Conservation (phyloP, 257 asterid genomes). For the Eustoma russellianum region DNA sequence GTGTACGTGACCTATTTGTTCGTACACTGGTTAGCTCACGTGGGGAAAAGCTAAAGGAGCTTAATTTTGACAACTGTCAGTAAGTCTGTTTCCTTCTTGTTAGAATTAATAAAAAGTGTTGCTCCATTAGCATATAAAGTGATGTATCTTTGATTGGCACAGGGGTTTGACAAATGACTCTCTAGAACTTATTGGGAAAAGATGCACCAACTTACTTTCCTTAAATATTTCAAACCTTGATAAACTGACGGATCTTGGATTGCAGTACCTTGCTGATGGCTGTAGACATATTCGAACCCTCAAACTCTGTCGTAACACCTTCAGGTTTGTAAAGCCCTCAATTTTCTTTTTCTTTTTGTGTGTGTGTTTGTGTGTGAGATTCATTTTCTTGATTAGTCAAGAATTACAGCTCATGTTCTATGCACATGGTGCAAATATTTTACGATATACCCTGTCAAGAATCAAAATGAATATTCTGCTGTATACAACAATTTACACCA, state of each 20-base stretch:
- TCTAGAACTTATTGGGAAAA: slow-evolving; percentile 45
- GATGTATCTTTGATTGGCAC: slow-evolving; percentile 12
- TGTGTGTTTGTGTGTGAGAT: no score
- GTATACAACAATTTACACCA: no score
- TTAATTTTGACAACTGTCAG: slow-evolving; percentile 59
- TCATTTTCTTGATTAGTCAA: no score
- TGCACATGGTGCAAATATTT: no score
- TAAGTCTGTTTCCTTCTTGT: slow-evolving; percentile 33
- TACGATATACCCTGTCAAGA: no score
- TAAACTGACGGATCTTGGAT: slow-evolving; percentile 56
- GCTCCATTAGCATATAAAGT: no score
- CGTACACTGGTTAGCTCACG: slow-evolving; percentile 23
- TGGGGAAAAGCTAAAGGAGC: slow-evolving; percentile 57
- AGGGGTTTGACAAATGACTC: slow-evolving; percentile 60
- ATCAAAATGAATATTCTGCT: no score
- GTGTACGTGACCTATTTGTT: slow-evolving; percentile 48
- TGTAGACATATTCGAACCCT: slow-evolving; percentile 52
- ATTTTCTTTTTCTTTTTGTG: no score
- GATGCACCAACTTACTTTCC: slow-evolving; percentile 47
- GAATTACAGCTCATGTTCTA: no score
- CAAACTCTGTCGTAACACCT: slow-evolving; percentile 43
- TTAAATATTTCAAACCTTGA: slow-evolving; percentile 53
- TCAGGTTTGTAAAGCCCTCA: no score
- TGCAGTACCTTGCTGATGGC: slow-evolving; percentile 68
- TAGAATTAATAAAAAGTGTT: no score